Conservation (phyloP, 352 stramenopile genomes). For the Phytophthora constricta region DNA sequence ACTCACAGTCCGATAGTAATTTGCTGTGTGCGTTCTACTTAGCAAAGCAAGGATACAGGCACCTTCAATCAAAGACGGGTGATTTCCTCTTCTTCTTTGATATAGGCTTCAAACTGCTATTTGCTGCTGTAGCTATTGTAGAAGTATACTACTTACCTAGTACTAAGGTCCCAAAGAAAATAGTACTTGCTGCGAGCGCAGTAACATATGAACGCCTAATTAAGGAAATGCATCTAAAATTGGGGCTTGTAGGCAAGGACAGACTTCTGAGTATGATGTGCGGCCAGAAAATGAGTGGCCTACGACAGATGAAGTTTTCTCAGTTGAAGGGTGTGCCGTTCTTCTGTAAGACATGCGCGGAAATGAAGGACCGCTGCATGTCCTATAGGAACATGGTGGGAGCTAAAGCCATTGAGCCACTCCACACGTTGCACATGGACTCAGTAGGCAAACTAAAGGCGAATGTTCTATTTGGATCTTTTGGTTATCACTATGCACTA, state of each 20-base stretch:
- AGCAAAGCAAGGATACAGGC: slow-evolving; percentile 19
- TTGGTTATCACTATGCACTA: slow-evolving; percentile 5
- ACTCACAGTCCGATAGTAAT: slow-evolving; percentile 20
- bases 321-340: neutral
- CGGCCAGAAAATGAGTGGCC: neutral
- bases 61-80: slow-evolving; percentile 13
- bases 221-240: neutral
- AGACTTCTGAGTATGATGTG: neutral
- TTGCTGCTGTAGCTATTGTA: slow-evolving; percentile 25
- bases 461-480: slow-evolving; percentile 4
- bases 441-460: slow-evolving; percentile 3
- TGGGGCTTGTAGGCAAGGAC: neutral
- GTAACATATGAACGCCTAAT: neutral
- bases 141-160: slow-evolving; percentile 19
- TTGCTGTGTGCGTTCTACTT: slow-evolving; percentile 25
- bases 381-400: slow-evolving; percentile 1
- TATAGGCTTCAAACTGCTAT: slow-evolving; percentile 15
- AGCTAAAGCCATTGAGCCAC: slow-evolving; percentile 5
- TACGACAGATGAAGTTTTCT: neutral
- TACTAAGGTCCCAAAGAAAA: neutral
- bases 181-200: no score
- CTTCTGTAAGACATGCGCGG: neutral
- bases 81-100: slow-evolving; percentile 19
- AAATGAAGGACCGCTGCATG: neutral
- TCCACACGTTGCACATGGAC: slow-evolving; percentile 22